Evolutionary conservation across 176 grass and related monocot species (phyloP), one percentile per base, ranked within the genome.

Genomic region (Phragmites australis): DNA sequence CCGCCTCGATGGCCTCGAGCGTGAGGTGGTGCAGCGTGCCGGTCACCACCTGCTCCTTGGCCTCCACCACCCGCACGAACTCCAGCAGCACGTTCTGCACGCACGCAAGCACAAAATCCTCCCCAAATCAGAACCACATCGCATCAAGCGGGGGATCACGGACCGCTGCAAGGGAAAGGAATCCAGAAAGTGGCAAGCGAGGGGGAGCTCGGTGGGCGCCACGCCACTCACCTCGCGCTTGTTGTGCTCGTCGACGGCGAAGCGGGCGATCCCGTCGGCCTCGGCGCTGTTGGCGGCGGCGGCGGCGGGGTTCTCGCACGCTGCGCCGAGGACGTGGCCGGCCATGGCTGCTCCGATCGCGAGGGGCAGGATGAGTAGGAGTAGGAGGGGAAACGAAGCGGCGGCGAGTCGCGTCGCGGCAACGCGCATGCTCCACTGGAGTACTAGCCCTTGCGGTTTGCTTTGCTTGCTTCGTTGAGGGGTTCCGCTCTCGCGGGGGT

Each of bases 181-280:
- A 29, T 43, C 12, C 3, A 12, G 9, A 7, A 37, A 37, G 34
- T 5, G 34, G 34, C 3, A 5, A 37, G 34, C 3, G 34, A 37
- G 5, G 34, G 34, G 34, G 5, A 37, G 34, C 34, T 2, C 2
- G 34, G 34, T 9, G 22, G 22, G 54, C 22, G 59, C 7, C 11
- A 25, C n/a, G 15, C 0, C 11, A 25, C 76, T 67, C 18, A 88
- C 94, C 94, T 94, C 53, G 68, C 86, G 88, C 82, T 92, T 97
- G 87, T 97, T 97, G 89, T 93, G 91, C 52, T 97, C 94, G 4
- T 90, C 87, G 63, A 97, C 94, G 72, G 91, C 91, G 74, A 94
- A 94, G 76, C 91, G 89, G 21, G 82, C 94, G 75, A 97, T 89
- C 51, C 82, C 85, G 69, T 92, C 91, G 56, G 93, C 64, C 46